Evolutionary conservation across 495 filamentous ascomycete species (phyloP), one percentile per base, ranked within the genome.

Genomic region (Neurospora sp.): DNA sequence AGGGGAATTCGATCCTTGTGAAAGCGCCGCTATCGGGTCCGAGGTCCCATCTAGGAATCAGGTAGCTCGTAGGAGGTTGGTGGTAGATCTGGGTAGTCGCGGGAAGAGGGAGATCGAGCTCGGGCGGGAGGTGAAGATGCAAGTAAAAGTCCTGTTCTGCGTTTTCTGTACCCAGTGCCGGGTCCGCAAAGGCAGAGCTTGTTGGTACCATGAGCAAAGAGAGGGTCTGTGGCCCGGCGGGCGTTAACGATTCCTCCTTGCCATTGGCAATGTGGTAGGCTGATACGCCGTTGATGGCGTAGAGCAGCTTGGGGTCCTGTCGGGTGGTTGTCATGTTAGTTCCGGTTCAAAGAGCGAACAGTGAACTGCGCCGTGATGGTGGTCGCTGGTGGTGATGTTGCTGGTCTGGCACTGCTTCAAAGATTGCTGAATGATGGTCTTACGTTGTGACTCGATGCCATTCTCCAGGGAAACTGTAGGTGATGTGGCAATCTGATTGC

Each of bases 61-160:
- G 85, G 80, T 98, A 98, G 84, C 91, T 93, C 70, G 86, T 88
- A 4, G 94, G 94, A 9, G 93, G 93, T 83, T 97, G 93, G 79
- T 97, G 93, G 82, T 94, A 98, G 78, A 98, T 95, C 80, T 98
- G 94, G 7, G 94, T 97, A 1, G 93, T 97, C 27, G 94, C 94
- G 16, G 94, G 94, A 18, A 98, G 84, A 1, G 94, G 92, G 9
- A 98, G 88, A 77, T 97, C 94, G 76, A 98, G 87, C 85, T 97
- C 94, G n/a, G 94, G 94, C 16, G 94, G 94, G 2, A 98, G 90
- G 76, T 96, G 91, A 42, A 98, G 88, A 79, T 98, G 94, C 1
- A 98, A 90, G 80, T 97, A 98, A 84, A 97, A 98, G 83, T 98
- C 94, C 79, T 97, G 92, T 78, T 97, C 93, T 2, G 90, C 87